Evolutionary conservation across 768 basidiomycete species (phyloP), one percentile per base, ranked within the genome.

Genomic region (Amanita phalloides): DNA sequence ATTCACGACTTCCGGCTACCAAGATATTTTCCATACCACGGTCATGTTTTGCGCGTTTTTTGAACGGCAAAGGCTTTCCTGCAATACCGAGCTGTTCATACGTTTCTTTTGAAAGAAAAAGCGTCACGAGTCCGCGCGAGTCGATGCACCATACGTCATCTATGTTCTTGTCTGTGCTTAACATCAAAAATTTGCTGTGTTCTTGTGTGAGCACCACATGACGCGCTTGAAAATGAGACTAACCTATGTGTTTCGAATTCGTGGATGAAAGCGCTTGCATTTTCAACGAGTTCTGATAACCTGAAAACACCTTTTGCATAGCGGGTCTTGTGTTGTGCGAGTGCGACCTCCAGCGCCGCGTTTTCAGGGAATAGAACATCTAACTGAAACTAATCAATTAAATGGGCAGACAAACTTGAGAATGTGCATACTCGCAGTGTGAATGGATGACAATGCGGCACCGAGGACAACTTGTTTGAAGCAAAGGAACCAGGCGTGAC

Each of bases 81-180:
- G 77, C 69, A 13, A 86, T 57, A 1, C 86, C 84, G 6, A 86
- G 70, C 6, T 64, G 64, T 56, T 84, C 74, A 60, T 86, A 86
- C 0, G 78, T 77, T 14, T 68, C 66, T 61, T 79, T 81, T 39
- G 70, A 69, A 4, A 81, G 69, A 23, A 68, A 76, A 17, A 86
- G 61, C 0, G 80, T 80, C 53, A 88, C 63, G 41, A 79, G 56
- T 3, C 81, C 80, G 14, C 81, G 75, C 2, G 73, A 68, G 58
- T 87, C 84, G 51, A 86, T 68, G 58, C 82, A 84, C 86, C 87
- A 89, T 2, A 71, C 72, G 54, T 86, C 84, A 28, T 80, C 76
- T 4, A 59, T 60, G 30, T 62, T 54, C 32, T 61, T 58, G 23
- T 64, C 56, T 3, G 60, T 53, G 53, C 69, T 70, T 14, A 77